phyloP scores from a whole-genome alignment of 257 asterid genomes.

The Pogostemon cablin region DNA sequence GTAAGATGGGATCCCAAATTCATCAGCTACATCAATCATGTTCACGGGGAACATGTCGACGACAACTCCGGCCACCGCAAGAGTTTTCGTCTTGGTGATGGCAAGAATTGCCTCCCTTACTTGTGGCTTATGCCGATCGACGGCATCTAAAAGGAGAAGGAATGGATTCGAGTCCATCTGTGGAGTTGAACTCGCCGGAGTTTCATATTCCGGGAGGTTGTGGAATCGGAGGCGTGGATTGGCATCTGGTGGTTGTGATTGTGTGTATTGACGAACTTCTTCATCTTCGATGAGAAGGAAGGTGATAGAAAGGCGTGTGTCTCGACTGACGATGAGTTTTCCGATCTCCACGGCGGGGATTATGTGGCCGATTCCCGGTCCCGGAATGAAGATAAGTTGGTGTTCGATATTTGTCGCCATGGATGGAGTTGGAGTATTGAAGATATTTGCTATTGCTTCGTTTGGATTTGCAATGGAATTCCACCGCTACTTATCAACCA shows the following conservation, averaged over 20 bases:
- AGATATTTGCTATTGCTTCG: neutral
- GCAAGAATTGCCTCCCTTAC: slow-evolving; percentile 41
- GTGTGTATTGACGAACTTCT: slow-evolving; percentile 8
- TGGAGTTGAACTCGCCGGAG: neutral
- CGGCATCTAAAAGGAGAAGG: neutral
- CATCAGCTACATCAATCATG: slow-evolving; percentile 52
- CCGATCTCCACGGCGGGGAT: slow-evolving; percentile 56
- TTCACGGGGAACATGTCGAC: slow-evolving; percentile 51
- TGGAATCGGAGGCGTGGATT: slow-evolving; percentile 35
- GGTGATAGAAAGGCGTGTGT: slow-evolving; percentile 40
- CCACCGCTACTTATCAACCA: no score
- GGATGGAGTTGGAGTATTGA: neutral
- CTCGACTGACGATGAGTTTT: slow-evolving; percentile 41
- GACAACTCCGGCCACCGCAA: slow-evolving; percentile 36
- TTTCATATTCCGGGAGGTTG: slow-evolving; percentile 35
- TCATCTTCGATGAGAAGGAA: slow-evolving; percentile 50
- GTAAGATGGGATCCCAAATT: slow-evolving; percentile 47
- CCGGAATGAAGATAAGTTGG: slow-evolving; percentile 49
- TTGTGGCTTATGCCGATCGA: slow-evolving; percentile 32
- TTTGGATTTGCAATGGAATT: no score
- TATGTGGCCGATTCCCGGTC: slow-evolving; percentile 63
- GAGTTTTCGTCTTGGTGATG: neutral
- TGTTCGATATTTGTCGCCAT: neutral
- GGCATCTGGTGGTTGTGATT: slow-evolving; percentile 10
- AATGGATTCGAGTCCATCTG: neutral